Percentiles rank a stretch among this genome's conserved stretches.
Conservation (phyloP, 108 stramenopile genomes). For the Skeletonema marinoi region DNA sequence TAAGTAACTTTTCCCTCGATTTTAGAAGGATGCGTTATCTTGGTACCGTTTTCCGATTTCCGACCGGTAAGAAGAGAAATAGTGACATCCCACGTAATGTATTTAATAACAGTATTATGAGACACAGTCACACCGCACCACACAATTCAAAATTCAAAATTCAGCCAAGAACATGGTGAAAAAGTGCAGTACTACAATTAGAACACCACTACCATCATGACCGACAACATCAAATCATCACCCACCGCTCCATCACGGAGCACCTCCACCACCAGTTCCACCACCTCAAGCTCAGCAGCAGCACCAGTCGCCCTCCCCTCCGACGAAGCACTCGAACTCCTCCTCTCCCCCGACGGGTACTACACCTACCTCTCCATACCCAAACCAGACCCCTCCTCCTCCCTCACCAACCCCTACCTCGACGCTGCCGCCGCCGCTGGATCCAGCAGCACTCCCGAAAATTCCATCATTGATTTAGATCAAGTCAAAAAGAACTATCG, state of each 20-base stretch:
- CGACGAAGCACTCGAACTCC: conserved; percentile 63
- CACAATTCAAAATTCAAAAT: too few relatives aligned
- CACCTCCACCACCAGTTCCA: background rate
- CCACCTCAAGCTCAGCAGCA: background rate
- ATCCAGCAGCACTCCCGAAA: background rate
- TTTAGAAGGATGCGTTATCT: too few relatives aligned
- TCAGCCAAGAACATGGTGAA: background rate
- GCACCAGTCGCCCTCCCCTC: conserved; percentile 17
- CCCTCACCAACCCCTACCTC: conserved; percentile 1
- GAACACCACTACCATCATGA: background rate
- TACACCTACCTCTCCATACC: conserved; percentile 75
- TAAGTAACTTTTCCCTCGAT: too few relatives aligned
- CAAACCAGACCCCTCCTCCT: conserved; percentile 36
- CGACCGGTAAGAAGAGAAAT: too few relatives aligned
- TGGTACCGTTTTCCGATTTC: too few relatives aligned
- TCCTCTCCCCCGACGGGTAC: conserved; percentile 84
- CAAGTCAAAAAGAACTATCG: conserved; percentile 82
- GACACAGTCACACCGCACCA: background rate
- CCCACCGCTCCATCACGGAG: background rate
- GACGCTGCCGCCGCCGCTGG: background rate
- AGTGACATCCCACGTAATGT: too few relatives aligned
- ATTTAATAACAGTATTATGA: too few relatives aligned
- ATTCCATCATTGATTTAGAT: conserved; percentile 53
- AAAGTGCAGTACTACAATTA: background rate
- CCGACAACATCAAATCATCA: background rate